Conservation (phyloP, 768 basidiomycete genomes). For the Hysterangium stoloniferum region DNA sequence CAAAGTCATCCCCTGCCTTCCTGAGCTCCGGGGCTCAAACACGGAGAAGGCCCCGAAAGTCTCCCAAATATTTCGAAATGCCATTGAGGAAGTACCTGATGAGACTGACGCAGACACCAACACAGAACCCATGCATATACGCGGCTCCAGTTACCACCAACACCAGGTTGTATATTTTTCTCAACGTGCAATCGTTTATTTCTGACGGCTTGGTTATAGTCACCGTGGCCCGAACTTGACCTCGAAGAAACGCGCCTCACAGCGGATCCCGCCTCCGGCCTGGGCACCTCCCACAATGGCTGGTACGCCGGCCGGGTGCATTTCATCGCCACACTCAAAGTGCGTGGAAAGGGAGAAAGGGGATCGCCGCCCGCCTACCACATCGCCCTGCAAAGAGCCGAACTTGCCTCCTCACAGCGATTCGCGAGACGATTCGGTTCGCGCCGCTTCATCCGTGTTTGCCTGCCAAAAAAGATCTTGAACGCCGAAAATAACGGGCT, state of each 20-base stretch:
- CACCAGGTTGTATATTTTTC: conserved; percentile 14
- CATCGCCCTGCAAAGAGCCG: conserved; percentile 40
- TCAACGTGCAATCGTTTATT: conserved; percentile 8
- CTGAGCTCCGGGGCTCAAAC: conserved; percentile 25
- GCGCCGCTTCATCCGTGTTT: conserved; percentile 43
- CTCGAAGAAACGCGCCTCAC: conserved; percentile 37
- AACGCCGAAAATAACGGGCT: conserved; percentile 25
- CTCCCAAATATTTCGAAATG: conserved; percentile 12
- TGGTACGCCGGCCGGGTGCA: conserved; percentile 61
- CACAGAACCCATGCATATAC: not conserved
- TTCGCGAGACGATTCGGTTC: conserved; percentile 59
- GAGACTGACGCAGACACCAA: not conserved
- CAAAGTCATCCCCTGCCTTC: conserved; percentile 21
- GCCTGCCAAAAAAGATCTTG: conserved; percentile 29
- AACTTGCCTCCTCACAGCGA: conserved; percentile 47
- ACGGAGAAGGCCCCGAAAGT: conserved; percentile 23
- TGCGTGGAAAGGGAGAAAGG: not conserved
- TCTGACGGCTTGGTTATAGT: conserved; percentile 27
- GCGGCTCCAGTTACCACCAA: conserved; percentile 8
- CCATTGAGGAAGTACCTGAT: not conserved
- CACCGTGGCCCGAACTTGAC: conserved; percentile 58
- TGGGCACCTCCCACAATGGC: conserved; percentile 27
- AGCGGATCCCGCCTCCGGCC: conserved; percentile 26
- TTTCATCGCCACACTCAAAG: conserved; percentile 37
- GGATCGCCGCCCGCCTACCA: conserved; percentile 18